phyloP scores from a whole-genome alignment of 164 flowering plant species.

The Macadamia integrifolia region DNA sequence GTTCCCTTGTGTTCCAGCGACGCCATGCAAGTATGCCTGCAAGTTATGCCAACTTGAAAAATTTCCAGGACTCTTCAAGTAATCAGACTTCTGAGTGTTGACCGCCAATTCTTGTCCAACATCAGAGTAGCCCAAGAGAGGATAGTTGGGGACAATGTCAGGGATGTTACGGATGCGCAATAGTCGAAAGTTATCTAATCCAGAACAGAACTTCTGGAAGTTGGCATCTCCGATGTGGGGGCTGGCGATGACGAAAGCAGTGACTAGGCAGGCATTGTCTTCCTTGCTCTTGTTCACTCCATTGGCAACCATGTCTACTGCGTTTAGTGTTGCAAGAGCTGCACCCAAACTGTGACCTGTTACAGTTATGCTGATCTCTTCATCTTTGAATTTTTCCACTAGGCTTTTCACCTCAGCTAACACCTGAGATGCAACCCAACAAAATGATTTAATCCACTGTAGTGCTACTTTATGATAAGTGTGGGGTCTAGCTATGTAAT shows the following conservation, averaged over 20 bases:
- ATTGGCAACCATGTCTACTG: constrained; percentile 59
- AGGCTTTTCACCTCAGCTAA: constrained; percentile 51
- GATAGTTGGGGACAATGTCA: constrained; percentile 70
- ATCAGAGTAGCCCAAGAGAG: constrained; percentile 51
- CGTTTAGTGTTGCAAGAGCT: constrained; percentile 63
- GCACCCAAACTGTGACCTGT: constrained; percentile 80
- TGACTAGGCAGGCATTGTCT: constrained; percentile 39
- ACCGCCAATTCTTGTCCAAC: constrained; percentile 59
- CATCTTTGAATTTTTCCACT: constrained; percentile 39
- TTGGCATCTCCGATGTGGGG: constrained; percentile 64
- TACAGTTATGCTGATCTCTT: constrained; percentile 46
- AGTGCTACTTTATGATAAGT: no score
- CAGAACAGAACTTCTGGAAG: constrained; percentile 30
- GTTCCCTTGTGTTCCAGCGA: constrained; percentile 71
- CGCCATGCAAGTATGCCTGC: constrained; percentile 78
- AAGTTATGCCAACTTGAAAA: constrained; percentile 47
- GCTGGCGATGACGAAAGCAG: constrained; percentile 56
- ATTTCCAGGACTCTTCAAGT: constrained; percentile 55
- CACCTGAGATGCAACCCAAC: constrained; percentile 31
- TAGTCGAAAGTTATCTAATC: constrained; percentile 25
- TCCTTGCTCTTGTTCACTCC: constrained; percentile 33
- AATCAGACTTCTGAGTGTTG: constrained; percentile 55
- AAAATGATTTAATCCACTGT: no score
- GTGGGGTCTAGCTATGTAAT: no score
- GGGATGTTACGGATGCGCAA: constrained; percentile 41